Evolutionary conservation across 179 eudicot species (phyloP), one percentile per base, ranked within the genome.

Genomic region (Carnegiea gigantea): DNA sequence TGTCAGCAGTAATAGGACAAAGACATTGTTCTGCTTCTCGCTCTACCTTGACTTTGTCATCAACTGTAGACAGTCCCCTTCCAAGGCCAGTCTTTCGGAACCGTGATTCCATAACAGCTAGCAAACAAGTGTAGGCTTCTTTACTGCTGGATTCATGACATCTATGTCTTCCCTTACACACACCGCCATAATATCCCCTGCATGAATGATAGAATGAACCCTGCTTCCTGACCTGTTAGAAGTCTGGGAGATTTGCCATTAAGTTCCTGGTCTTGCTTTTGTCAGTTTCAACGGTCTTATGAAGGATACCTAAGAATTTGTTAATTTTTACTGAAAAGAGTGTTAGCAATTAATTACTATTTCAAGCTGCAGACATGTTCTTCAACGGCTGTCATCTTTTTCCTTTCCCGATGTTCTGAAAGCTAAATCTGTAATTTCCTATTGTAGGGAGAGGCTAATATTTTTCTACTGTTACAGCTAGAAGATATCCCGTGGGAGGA

Each of bases 401-500:
- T 40, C 44, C 9, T 5, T 40, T 40, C 44, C 44, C 60, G 2
- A 4, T 38, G 20, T 77, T 11, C 49, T 28, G n/a, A 51, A 81
- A 51, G 75, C 20, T 33, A 21, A 26, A 24, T 46, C 71, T 38
- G n/a, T 9, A 57, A 18, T 54, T 65, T 38, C 28, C 7, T 1
- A 53, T 18, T 38, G 9, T 7, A 9, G 40, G 23, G 6, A 53
- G 57, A 75, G n/a, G 73, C 48, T 83, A 40, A 82, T 59, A 8
- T 2, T 53, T 60, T 57, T 40, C 82, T 82, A 53, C 71, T 87
- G 79, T 87, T 89, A 75, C 97, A 96, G 99, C 83, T 96, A 79
- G 97, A 92, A 87, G 93, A 93, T 89, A 89, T 85, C 59, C 87
- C 81, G 59, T 92, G 96, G 97, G 90, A 89, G 86, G 92, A 90